Conservation (phyloP, 2,329 filamentous ascomycete genomes). For the Cordyceps cateniannulata region DNA sequence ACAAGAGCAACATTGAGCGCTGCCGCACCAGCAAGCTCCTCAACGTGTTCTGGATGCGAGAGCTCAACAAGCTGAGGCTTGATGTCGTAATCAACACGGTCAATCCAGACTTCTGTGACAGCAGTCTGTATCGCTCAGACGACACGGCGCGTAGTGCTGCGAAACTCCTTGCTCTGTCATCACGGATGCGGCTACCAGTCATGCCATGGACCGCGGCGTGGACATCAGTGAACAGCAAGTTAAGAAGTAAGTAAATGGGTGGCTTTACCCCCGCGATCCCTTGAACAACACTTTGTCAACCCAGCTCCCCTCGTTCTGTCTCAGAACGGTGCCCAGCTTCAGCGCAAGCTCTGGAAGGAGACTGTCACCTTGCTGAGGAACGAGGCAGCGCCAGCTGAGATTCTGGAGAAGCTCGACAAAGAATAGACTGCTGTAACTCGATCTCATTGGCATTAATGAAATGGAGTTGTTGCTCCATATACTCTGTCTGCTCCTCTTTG, state of each 20-base stretch:
- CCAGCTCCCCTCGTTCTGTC: background rate
- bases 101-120: background rate
- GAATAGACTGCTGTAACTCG: background rate
- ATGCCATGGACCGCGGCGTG: background rate
- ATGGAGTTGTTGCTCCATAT: background rate
- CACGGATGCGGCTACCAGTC: background rate
- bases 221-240: constrained; percentile 1
- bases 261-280: background rate
- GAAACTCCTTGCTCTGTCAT: background rate
- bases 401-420: background rate
- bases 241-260: background rate
- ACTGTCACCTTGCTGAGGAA: background rate
- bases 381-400: background rate
- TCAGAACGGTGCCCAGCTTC: background rate
- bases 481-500: background rate
- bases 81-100: background rate
- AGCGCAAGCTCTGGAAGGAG: constrained; percentile 5
- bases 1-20: constrained; percentile 1
- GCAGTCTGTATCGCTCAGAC: background rate
- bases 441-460: background rate
- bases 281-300: background rate
- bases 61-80: background rate
- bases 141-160: background rate
- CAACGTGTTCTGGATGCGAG: constrained; percentile 2
- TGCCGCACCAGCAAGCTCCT: background rate